Percentiles rank a stretch among this genome's conserved stretches.
Evolutionary conservation across 2,329 filamentous ascomycete species (phyloP).

Genomic region (Microdochium bolleyi): DNA sequence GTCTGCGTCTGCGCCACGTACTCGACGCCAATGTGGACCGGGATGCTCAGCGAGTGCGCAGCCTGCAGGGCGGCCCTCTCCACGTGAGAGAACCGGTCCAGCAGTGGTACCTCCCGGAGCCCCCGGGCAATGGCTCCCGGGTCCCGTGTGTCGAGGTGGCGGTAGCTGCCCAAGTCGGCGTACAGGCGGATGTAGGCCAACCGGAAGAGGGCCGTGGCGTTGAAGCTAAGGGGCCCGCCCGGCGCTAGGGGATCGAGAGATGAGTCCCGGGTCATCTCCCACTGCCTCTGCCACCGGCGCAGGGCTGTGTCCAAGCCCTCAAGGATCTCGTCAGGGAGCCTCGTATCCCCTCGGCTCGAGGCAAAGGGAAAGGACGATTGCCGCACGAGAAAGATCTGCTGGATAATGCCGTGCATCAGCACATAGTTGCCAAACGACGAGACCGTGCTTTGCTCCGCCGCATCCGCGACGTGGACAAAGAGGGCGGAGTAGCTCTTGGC

Average conservation of each 20-base stretch:
- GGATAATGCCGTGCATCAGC: constrained; percentile 1
- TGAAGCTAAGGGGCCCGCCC: constrained; percentile 5
- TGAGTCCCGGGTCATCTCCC: constrained; percentile 1
- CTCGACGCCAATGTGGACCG: constrained; percentile 34
- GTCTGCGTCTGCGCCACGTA: constrained; percentile 35
- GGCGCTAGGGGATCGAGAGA: constrained; percentile 1
- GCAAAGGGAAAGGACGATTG: neutral
- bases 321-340: neutral
- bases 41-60: constrained; percentile 36
- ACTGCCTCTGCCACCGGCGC: neutral
- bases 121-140: constrained; percentile 16
- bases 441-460: neutral
- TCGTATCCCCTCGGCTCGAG: neutral
- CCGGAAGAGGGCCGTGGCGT: constrained; percentile 22
- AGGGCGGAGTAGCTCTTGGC: neutral
- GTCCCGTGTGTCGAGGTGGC: constrained; percentile 21
- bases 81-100: constrained; percentile 29
- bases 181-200: constrained; percentile 24
- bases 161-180: constrained; percentile 20
- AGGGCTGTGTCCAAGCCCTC: neutral
- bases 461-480: neutral
- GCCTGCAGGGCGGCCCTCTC: constrained; percentile 31
- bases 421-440: constrained; percentile 1
- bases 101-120: constrained; percentile 14
- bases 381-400: neutral